Evolutionary conservation across 768 basidiomycete species (phyloP).

Genomic region (Exsudoporus frostii): DNA sequence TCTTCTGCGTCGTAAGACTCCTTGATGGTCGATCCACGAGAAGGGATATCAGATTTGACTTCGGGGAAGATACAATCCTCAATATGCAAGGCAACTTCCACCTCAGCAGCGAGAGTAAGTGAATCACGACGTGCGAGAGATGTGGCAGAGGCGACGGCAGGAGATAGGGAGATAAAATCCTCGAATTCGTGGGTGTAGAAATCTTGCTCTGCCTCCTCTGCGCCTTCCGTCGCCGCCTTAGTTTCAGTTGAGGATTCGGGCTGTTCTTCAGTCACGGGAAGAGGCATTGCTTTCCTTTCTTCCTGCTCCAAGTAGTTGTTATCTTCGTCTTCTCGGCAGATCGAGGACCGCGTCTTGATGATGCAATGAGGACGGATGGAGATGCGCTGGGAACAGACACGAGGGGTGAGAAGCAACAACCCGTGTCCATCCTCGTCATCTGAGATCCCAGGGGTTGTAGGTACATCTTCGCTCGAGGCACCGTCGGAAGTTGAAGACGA

Average conservation of each 20-base stretch:
- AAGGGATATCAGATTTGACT: constrained; percentile 19
- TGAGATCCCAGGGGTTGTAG: constrained; percentile 51
- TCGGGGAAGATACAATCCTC: constrained; percentile 26
- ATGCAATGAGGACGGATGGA: constrained; percentile 53
- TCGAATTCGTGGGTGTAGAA: constrained; percentile 59
- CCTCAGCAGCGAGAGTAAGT: constrained; percentile 27
- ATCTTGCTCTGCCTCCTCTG: constrained; percentile 49
- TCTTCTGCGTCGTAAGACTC: constrained; percentile 9
- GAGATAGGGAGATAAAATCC: constrained; percentile 46
- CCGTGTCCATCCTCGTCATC: constrained; percentile 45
- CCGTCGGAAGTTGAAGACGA: constrained; percentile 38
- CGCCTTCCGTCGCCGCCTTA: constrained; percentile 23
- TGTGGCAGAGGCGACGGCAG: constrained; percentile 32
- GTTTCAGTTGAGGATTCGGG: constrained; percentile 3
- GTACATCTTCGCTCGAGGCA: constrained; percentile 41
- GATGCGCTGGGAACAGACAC: constrained; percentile 40
- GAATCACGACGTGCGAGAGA: constrained; percentile 40
- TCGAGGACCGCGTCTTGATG: constrained; percentile 34
- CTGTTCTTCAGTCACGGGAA: constrained; percentile 9
- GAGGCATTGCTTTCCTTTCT: constrained; percentile 3
- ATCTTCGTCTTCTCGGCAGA: constrained; percentile 16
- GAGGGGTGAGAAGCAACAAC: constrained; percentile 16
- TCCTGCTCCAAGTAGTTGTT: constrained; percentile 8
- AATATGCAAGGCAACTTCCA: constrained; percentile 45
- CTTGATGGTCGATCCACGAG: background rate